These are phyloP conservation scores for Kazachstania bromeliacearum DNA, from an alignment of 805 yeast genomes.

Conservation along the genomic window DNA sequence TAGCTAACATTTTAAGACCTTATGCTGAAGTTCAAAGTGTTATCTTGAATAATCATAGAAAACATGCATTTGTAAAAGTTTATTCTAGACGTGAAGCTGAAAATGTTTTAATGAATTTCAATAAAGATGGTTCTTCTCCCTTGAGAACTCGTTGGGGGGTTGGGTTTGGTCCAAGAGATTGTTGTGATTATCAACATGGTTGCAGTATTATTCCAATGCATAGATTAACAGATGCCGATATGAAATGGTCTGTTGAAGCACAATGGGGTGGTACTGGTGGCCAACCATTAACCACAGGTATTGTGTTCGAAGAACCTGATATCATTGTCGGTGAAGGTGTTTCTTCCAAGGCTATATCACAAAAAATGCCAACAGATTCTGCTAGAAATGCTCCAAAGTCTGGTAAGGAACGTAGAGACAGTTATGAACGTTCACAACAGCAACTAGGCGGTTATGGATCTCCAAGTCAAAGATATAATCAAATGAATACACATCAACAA, in stretches of 20 bases:
- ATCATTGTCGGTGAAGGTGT: conserved; percentile 93
- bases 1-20: conserved; percentile 65
- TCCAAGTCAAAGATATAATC: conserved; percentile 13
- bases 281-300: conserved; percentile 62
- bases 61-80: conserved; percentile 93
- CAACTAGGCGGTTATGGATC: conserved; percentile 4
- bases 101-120: conserved; percentile 61
- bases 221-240: conserved; percentile 90
- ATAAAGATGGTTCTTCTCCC: conserved; percentile 50
- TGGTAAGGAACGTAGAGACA: conserved; percentile 42
- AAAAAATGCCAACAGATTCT: conserved; percentile 86
- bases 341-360: conserved; percentile 82
- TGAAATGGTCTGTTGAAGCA: conserved; percentile 77
- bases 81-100: conserved; percentile 90
- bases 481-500: conserved; percentile 13
- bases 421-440: conserved; percentile 4
- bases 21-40: conserved; percentile 88
- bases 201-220: conserved; percentile 76
- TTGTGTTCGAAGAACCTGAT: conserved; percentile 93
- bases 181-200: conserved; percentile 92
- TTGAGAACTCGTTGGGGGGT: conserved; percentile 97
- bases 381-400: conserved; percentile 81
- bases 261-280: conserved; percentile 98
- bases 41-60: conserved; percentile 77
- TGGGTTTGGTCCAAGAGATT: conserved; percentile 97